Evolutionary conservation across 2,329 filamentous ascomycete genomes (phyloP).

Genomic region (Hymenoscyphus fructigenus): DNA sequence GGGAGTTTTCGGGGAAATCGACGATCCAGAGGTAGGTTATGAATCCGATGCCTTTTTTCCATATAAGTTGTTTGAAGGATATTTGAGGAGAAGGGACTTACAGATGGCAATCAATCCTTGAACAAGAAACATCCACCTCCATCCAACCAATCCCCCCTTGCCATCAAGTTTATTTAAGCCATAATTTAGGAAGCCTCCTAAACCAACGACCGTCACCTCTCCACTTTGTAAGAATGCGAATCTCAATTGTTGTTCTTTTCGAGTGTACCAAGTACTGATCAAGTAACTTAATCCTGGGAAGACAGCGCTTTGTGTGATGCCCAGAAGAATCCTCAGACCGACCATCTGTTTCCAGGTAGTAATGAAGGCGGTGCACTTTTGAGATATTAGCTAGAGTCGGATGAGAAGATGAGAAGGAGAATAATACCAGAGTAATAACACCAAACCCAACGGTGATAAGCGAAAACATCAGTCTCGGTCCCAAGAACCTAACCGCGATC

Average conservation of each 20-base stretch:
- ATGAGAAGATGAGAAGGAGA: background rate
- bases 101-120: constrained; percentile 51
- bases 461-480: constrained; percentile 63
- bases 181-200: constrained; percentile 49
- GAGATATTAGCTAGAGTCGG: background rate
- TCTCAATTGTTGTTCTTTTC: constrained; percentile 45
- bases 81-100: constrained; percentile 37
- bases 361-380: constrained; percentile 62
- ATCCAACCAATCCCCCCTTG: constrained; percentile 51
- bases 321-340: constrained; percentile 62
- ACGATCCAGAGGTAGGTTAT: constrained; percentile 59
- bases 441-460: constrained; percentile 56
- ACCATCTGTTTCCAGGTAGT: constrained; percentile 70
- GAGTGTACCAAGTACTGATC: constrained; percentile 40
- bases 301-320: constrained; percentile 58
- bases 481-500: constrained; percentile 62
- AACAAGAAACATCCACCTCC: constrained; percentile 65
- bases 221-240: constrained; percentile 65
- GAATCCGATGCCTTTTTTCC: constrained; percentile 45
- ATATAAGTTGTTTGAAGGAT: background rate
- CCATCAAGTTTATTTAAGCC: constrained; percentile 65
- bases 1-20: constrained; percentile 61
- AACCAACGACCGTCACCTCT: constrained; percentile 58
- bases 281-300: constrained; percentile 53
- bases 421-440: constrained; percentile 52